Evolutionary conservation across 2,329 filamentous ascomycete genomes (phyloP).

Genomic region (Cadophora sp.): DNA sequence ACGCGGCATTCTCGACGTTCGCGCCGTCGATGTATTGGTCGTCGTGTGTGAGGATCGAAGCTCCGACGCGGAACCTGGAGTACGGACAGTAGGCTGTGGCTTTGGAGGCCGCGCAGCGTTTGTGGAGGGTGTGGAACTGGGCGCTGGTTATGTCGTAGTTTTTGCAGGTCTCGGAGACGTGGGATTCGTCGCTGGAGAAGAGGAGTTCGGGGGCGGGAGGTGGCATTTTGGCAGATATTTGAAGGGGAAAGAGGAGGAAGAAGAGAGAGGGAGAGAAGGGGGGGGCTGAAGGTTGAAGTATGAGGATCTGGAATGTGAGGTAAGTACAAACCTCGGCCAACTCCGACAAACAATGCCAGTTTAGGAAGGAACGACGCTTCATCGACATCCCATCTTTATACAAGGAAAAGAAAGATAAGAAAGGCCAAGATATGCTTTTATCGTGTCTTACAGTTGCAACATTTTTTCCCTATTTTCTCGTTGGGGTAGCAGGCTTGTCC

Average conservation of each 20-base stretch:
- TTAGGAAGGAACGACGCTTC: constrained; percentile 23
- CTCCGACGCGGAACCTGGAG: constrained; percentile 82
- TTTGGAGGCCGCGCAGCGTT: constrained; percentile 78
- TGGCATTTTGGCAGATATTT: constrained; percentile 32
- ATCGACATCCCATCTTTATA: background rate
- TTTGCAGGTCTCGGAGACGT: constrained; percentile 47
- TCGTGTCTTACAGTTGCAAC: no score
- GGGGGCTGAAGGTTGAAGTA: background rate
- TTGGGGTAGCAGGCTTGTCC: background rate
- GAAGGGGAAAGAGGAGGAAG: constrained; percentile 5
- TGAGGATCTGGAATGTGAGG: constrained; percentile 6
- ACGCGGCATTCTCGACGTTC: constrained; percentile 90
- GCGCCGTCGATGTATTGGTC: constrained; percentile 67
- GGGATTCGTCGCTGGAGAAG: constrained; percentile 40
- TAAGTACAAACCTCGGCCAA: constrained; percentile 20
- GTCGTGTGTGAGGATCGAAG: constrained; percentile 70
- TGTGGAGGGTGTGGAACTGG: constrained; percentile 70
- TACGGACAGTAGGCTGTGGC: constrained; percentile 77
- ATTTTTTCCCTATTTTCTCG: background rate
- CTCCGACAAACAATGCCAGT: constrained; percentile 21
- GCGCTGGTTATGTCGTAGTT: constrained; percentile 59
- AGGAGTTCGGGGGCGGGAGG: constrained; percentile 28
- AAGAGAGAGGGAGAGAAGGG: background rate
- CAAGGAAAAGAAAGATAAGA: background rate
- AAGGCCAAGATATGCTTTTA: background rate